phyloP scores from a whole-genome alignment of 2,329 filamentous ascomycete genomes.

The Hirsutella rhossiliensis region DNA sequence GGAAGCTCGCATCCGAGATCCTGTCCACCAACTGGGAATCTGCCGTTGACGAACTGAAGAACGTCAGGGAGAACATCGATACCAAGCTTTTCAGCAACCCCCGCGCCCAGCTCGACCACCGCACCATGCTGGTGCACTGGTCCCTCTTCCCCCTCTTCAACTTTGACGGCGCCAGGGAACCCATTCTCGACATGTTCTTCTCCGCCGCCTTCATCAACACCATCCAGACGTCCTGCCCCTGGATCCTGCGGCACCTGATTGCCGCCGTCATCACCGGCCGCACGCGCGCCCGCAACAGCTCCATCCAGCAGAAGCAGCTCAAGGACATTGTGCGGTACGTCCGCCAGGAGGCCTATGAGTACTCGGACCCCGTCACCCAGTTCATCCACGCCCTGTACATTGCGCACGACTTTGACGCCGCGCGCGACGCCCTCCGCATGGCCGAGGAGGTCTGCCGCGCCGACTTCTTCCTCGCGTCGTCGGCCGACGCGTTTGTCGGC shows the following conservation, averaged over 20 bases:
- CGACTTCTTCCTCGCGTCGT: conserved; percentile 88
- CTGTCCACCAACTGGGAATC: conserved; percentile 90
- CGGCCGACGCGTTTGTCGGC: conserved; percentile 83
- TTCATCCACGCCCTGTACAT: conserved; percentile 95
- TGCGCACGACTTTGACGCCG: conserved; percentile 80
- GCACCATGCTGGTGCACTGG: conserved; percentile 98
- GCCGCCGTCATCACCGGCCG: conserved; percentile 93
- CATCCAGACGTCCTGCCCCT: conserved; percentile 94
- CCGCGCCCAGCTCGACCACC: conserved; percentile 87
- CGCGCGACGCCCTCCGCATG: conserved; percentile 72
- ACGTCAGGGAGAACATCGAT: conserved; percentile 87
- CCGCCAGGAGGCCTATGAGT: conserved; percentile 95
- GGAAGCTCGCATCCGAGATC: conserved; percentile 93
- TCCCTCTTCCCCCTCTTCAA: conserved; percentile 98
- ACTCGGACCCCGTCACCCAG: conserved; percentile 88
- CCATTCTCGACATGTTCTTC: conserved; percentile 93
- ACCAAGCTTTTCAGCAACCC: conserved; percentile 93
- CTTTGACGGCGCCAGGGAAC: conserved; percentile 81
- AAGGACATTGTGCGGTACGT: conserved; percentile 96
- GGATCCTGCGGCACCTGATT: conserved; percentile 88
- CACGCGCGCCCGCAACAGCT: conserved; percentile 66
- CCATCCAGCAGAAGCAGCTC: conserved; percentile 91
- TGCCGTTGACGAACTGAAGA: conserved; percentile 80
- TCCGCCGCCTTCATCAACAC: conserved; percentile 97
- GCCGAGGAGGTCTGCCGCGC: conserved; percentile 84